Evolutionary conservation across 108 stramenopile species (phyloP), one percentile per base, ranked within the genome.

Genomic region (Bacterosira constricta): DNA sequence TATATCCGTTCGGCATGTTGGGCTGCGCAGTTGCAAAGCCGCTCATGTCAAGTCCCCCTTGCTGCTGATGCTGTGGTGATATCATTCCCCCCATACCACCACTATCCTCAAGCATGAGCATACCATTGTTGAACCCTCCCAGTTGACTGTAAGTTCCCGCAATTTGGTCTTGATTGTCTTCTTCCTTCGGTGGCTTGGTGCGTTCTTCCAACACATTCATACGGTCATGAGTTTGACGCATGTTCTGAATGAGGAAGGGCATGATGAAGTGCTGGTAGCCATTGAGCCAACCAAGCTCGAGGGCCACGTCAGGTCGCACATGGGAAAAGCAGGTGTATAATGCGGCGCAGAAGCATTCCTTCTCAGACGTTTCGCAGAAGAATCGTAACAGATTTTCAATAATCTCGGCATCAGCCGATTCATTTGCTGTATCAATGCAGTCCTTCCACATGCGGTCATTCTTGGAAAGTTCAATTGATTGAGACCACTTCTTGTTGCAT

Each of bases 391-490:
- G 82, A 39, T 88, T 92, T 76, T 99, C 99, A 52, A 96, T 96
- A 31, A 97, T 91, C 39, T 95, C 96, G 15, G 77, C 63, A 65
- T 96, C 93, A 21, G 84, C 83, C n/a, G 97, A 97, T 73, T 94
- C 94, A 38, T 98, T 96, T 54, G 97, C 98, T 29, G 98, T 98
- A 63, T 99, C 98, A 76, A 99, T 99, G 69, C 98, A 97, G 60
- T 99, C 99, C 88, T 98, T 98, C 95, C 95, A 99, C 98, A 99
- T 98, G 45, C 89, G 92, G 74, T 98, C 97, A 56, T 89, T 88
- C 95, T 99, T 99, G 37, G 96, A 96, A 34, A 99, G 90, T 8
- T 88, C 90, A 52, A 99, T 96, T 18, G 93, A 95, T 57, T 97
- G 94, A 60, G 85, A 84, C 88, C 92, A 99, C 60, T 98, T 93